These are phyloP conservation scores for Thelonectria discophora DNA, from an alignment of 2,329 filamentous ascomycete species.

Conservation along the genomic window DNA sequence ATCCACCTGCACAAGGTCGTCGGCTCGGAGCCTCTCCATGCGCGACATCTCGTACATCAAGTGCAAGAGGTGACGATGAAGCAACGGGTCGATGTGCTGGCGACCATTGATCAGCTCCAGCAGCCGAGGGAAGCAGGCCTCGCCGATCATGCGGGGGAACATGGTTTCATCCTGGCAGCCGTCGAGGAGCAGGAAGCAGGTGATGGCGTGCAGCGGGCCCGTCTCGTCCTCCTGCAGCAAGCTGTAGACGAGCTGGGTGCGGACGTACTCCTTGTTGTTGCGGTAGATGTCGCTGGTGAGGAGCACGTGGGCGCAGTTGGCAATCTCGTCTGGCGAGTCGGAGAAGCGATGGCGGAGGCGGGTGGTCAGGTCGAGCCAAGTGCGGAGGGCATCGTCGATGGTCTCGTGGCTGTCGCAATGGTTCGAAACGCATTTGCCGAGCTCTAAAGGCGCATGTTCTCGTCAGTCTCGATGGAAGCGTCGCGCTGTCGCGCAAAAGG, in stretches of 20 bases:
- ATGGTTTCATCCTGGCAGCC: constrained; percentile 79
- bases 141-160: constrained; percentile 87
- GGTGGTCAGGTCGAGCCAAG: constrained; percentile 82
- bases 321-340: constrained; percentile 79
- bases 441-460: constrained; percentile 51
- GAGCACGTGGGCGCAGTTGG: constrained; percentile 81
- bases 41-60: constrained; percentile 96
- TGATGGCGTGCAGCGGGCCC: constrained; percentile 81
- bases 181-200: constrained; percentile 86
- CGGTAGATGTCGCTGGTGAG: constrained; percentile 79
- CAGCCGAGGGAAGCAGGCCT: constrained; percentile 84
- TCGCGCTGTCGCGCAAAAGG: constrained; percentile 12
- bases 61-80: constrained; percentile 86
- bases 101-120: constrained; percentile 80
- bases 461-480: constrained; percentile 26
- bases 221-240: constrained; percentile 89
- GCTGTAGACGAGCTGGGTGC: constrained; percentile 91
- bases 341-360: constrained; percentile 80
- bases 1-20: constrained; percentile 79
- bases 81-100: constrained; percentile 70
- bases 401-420: constrained; percentile 62
- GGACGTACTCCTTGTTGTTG: constrained; percentile 83
- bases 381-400: constrained; percentile 86
- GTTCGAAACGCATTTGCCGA: constrained; percentile 56
- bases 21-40: constrained; percentile 79